These are phyloP conservation scores for Daldinia concentrica DNA, from an alignment of 495 filamentous ascomycete species.

Conservation along the genomic window DNA sequence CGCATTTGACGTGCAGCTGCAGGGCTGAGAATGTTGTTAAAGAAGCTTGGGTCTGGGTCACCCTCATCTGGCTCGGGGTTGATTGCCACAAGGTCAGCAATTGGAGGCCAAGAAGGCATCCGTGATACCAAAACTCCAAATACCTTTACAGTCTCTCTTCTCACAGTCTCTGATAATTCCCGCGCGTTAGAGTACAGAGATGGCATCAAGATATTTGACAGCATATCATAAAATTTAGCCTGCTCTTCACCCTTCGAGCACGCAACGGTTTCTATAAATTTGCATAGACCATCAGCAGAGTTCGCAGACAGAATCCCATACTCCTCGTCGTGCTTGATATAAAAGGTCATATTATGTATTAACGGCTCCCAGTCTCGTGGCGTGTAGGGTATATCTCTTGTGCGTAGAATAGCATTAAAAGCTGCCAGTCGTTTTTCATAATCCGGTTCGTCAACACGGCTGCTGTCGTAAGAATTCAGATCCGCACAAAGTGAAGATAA, in stretches of 20 bases:
- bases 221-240: slow-evolving; percentile 53
- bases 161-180: slow-evolving; percentile 82
- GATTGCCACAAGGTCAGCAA: slow-evolving; percentile 78
- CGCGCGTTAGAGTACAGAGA: slow-evolving; percentile 76
- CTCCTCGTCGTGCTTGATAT: slow-evolving; percentile 86
- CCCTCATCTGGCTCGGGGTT: slow-evolving; percentile 73
- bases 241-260: slow-evolving; percentile 53
- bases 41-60: slow-evolving; percentile 87
- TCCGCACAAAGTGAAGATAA: slow-evolving; percentile 77
- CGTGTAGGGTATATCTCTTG: slow-evolving; percentile 61
- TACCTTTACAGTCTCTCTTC: slow-evolving; percentile 79
- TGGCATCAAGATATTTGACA: slow-evolving; percentile 73
- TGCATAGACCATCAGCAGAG: slow-evolving; percentile 79
- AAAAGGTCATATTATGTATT: slow-evolving; percentile 88
- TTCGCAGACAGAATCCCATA: slow-evolving; percentile 81
- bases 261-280: slow-evolving; percentile 73
- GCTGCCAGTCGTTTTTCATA: slow-evolving; percentile 82
- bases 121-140: slow-evolving; percentile 79
- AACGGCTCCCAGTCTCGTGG: slow-evolving; percentile 90
- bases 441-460: slow-evolving; percentile 81
- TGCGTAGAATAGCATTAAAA: slow-evolving; percentile 75
- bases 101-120: slow-evolving; percentile 71
- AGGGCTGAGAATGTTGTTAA: slow-evolving; percentile 89
- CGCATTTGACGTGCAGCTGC: slow-evolving; percentile 87
- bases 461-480: slow-evolving; percentile 77